A percentile compares a stretch with the other conserved stretches of the same genome.
These are phyloP conservation scores for Penicillium sp. DNA, from an alignment of 2,329 filamentous ascomycete genomes.

Conservation along the genomic window DNA sequence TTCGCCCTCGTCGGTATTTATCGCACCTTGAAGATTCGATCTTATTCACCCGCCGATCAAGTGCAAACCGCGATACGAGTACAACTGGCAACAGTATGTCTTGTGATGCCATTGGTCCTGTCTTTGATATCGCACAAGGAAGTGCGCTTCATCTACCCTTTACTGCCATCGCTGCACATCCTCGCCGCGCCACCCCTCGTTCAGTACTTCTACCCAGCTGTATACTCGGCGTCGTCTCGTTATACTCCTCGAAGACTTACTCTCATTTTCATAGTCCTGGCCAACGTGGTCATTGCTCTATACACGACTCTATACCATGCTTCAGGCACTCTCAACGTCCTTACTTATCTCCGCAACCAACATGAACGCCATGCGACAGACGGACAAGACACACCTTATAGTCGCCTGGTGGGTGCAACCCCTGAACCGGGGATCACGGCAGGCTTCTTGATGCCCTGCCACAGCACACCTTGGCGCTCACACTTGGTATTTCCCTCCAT, in stretches of 20 bases:
- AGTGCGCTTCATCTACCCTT: constrained; percentile 91
- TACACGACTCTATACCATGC: constrained; percentile 78
- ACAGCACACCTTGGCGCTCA: constrained; percentile 91
- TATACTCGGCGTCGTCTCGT: constrained; percentile 30
- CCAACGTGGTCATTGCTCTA: constrained; percentile 66
- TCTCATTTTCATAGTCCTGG: constrained; percentile 55
- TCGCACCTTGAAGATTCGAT: constrained; percentile 42
- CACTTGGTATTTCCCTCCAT: constrained; percentile 73
- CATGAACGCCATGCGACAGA: constrained; percentile 58
- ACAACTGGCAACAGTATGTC: constrained; percentile 55
- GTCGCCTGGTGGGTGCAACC: not conserved
- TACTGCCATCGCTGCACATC: constrained; percentile 80
- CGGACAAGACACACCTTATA: constrained; percentile 11
- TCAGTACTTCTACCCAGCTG: constrained; percentile 57
- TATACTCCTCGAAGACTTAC: constrained; percentile 49
- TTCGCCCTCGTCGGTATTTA: constrained; percentile 66
- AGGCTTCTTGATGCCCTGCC: constrained; percentile 90
- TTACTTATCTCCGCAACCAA: constrained; percentile 68
- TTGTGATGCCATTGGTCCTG: constrained; percentile 59
- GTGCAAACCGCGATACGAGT: constrained; percentile 43
- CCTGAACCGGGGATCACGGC: constrained; percentile 46
- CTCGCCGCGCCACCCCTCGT: constrained; percentile 65
- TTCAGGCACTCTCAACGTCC: constrained; percentile 69
- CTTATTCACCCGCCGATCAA: constrained; percentile 29
- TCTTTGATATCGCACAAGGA: constrained; percentile 91